These are phyloP conservation scores for Adansonia gregorii DNA, from an alignment of 441 rosid genomes.

Conservation along the genomic window DNA sequence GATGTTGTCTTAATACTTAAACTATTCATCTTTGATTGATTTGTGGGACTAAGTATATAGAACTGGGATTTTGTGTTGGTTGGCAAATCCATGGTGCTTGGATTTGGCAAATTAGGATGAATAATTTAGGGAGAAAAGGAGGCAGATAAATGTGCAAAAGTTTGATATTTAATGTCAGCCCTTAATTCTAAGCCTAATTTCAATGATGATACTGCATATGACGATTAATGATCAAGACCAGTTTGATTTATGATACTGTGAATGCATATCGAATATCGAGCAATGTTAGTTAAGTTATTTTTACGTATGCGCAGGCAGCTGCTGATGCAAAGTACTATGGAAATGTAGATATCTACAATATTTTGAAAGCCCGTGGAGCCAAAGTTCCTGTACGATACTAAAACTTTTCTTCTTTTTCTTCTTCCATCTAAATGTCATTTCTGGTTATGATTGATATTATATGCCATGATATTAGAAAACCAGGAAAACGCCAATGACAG, in stretches of 20 bases:
- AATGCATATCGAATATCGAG: neutral
- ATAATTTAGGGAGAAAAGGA: neutral
- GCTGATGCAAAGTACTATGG: constrained; percentile 96
- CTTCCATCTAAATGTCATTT: neutral
- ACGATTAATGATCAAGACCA: neutral
- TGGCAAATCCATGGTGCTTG: neutral
- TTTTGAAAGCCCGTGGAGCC: constrained; percentile 91
- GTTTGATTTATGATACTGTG: neutral
- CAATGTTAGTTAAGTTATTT: neutral
- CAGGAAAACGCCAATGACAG: constrained; percentile 86
- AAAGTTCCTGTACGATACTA: constrained; percentile 65
- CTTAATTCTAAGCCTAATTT: neutral
- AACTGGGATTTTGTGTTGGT: neutral
- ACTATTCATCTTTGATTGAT: constrained; percentile 1
- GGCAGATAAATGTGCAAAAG: neutral
- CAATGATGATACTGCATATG: neutral
- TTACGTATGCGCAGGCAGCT: constrained; percentile 68
- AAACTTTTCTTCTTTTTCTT: neutral
- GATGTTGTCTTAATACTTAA: neutral
- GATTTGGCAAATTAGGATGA: constrained; percentile 2
- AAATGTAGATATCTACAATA: constrained; percentile 69
- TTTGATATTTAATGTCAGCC: neutral
- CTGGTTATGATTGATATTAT: neutral
- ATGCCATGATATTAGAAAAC: constrained; percentile 57
- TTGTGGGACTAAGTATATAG: neutral